Evolutionary conservation across 495 filamentous ascomycete genomes (phyloP).

Genomic region (Neurospora terricola): DNA sequence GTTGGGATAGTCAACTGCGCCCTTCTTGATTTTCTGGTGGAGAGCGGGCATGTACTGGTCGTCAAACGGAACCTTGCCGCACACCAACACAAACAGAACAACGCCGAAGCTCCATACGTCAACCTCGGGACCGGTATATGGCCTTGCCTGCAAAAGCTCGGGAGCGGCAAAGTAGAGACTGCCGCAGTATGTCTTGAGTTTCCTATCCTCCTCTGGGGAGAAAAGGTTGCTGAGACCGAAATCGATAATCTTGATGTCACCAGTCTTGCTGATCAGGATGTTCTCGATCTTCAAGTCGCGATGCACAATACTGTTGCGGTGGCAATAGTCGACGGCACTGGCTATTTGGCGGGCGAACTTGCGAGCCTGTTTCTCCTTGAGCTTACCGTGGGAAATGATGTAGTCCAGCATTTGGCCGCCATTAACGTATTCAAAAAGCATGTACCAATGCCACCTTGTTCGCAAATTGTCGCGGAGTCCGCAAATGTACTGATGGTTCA

Average conservation of each 20-base stretch:
- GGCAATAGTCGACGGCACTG: slow-evolving; percentile 97
- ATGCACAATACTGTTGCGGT: slow-evolving; percentile 97
- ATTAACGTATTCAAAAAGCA: slow-evolving; percentile 99
- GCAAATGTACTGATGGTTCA: slow-evolving; percentile 94
- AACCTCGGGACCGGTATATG: slow-evolving; percentile 93
- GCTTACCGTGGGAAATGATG: slow-evolving; percentile 93
- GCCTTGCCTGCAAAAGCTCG: slow-evolving; percentile 84
- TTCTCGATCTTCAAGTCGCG: slow-evolving; percentile 98
- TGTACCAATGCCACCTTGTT: slow-evolving; percentile 98
- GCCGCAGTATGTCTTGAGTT: slow-evolving; percentile 92
- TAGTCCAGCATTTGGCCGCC: slow-evolving; percentile 99
- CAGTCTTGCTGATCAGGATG: slow-evolving; percentile 97
- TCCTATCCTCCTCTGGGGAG: slow-evolving; percentile 60
- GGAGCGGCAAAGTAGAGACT: slow-evolving; percentile 97
- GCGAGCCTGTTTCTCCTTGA: slow-evolving; percentile 97
- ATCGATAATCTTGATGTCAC: slow-evolving; percentile 99
- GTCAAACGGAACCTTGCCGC: slow-evolving; percentile 97
- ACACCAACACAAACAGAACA: slow-evolving; percentile 96
- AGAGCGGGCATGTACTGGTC: slow-evolving; percentile 98
- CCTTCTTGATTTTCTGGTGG: slow-evolving; percentile 98
- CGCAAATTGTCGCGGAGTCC: slow-evolving; percentile 91
- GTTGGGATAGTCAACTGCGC: slow-evolving; percentile 86
- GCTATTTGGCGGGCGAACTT: slow-evolving; percentile 98
- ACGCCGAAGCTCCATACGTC: slow-evolving; percentile 99
- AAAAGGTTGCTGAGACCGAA: slow-evolving; percentile 98